phyloP scores from a whole-genome alignment of 257 asterid species.

The Ophiorrhiza pumila region DNA sequence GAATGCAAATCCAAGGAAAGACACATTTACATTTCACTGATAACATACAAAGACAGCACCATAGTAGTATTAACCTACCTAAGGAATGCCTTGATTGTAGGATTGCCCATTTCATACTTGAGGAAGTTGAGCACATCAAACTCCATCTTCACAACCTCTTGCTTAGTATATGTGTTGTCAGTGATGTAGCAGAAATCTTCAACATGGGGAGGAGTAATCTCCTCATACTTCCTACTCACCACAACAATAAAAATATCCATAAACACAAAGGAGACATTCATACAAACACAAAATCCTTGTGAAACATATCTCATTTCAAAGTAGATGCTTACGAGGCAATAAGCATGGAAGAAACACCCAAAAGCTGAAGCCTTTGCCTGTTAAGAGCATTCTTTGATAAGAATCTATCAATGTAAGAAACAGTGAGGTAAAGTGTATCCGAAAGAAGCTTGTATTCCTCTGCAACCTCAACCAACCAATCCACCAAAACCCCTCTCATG shows the following conservation, averaged over 20 bases:
- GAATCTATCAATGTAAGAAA: conserved; percentile 66
- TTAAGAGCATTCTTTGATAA: conserved; percentile 44
- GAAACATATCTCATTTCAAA: background rate
- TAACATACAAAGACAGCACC: background rate
- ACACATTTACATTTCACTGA: background rate
- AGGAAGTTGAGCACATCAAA: conserved; percentile 70
- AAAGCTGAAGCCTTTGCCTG: conserved; percentile 77
- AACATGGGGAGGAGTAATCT: conserved; percentile 79
- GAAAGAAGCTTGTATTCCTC: conserved; percentile 86
- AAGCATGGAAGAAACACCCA: conserved; percentile 98
- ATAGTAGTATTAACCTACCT: conserved; percentile 32
- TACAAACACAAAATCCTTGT: background rate
- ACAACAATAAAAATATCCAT: conserved; percentile 3
- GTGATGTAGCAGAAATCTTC: conserved; percentile 76
- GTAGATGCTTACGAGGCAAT: conserved; percentile 75
- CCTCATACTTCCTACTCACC: conserved; percentile 73
- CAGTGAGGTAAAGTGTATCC: conserved; percentile 64
- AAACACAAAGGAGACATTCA: background rate
- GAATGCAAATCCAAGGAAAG: background rate
- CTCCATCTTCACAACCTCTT: conserved; percentile 86
- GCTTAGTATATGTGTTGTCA: conserved; percentile 55
- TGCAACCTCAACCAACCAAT: conserved; percentile 92
- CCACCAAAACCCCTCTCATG: conserved; percentile 85
- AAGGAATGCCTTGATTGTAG: conserved; percentile 72
- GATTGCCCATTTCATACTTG: conserved; percentile 80